Evolutionary conservation across 805 yeast species (phyloP).

Genomic region (Metschnikowia henanensis): DNA sequence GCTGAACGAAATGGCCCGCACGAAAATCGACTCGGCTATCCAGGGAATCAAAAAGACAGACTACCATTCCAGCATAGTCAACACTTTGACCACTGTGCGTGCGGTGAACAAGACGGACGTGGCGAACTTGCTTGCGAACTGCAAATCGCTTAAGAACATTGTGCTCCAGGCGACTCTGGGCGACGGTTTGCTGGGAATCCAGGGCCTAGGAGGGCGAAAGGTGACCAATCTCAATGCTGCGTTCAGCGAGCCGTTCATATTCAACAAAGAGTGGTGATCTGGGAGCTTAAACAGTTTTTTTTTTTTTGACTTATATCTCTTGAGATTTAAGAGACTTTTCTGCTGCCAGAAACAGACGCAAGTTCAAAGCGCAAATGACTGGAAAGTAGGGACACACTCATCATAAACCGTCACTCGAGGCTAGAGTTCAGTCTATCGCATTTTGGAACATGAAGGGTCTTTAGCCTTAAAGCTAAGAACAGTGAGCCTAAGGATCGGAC

Average conservation of each 20-base stretch:
- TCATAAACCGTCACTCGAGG: no score
- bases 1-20: conserved; percentile 36
- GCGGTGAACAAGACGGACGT: conserved; percentile 57
- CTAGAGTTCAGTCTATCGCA: no score
- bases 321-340: no score
- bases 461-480: no score
- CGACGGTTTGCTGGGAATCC: conserved; percentile 31
- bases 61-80: conserved; percentile 45
- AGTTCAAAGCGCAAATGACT: no score
- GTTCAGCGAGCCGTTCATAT: conserved; percentile 52
- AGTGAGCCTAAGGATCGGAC: no score
- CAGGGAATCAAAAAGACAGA: conserved; percentile 45
- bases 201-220: conserved; percentile 52
- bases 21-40: conserved; percentile 34
- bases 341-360: no score
- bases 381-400: no score
- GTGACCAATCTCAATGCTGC: conserved; percentile 38
- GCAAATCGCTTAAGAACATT: conserved; percentile 42
- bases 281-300: no score
- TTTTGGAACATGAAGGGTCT: no score
- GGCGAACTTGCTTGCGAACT: conserved; percentile 49
- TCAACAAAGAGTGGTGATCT: conserved; percentile 35
- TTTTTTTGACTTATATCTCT: no score
- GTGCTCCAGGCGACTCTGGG: conserved; percentile 31
- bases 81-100: conserved; percentile 45